Evolutionary conservation across 345 rosid species (phyloP).

Genomic region (Linum usitatissimum): DNA sequence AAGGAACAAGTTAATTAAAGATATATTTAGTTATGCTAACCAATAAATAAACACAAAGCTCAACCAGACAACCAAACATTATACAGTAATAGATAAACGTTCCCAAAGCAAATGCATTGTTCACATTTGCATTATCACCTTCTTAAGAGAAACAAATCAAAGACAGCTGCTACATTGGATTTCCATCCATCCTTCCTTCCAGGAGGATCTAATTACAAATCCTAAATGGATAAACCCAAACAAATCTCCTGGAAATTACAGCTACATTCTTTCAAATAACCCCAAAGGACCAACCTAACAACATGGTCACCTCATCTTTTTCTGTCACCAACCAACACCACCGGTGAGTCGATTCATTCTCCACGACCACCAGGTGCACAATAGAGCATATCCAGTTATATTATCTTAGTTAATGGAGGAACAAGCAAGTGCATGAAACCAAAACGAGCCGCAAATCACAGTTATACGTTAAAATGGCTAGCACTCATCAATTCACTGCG

Average conservation of each 20-base stretch:
- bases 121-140: too few relatives aligned
- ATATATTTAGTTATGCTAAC: too few relatives aligned
- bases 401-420: slow-evolving; percentile 19
- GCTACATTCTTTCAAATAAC: not conserved
- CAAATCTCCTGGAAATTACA: not conserved
- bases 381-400: not conserved
- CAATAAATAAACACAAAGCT: too few relatives aligned
- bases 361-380: slow-evolving; percentile 62
- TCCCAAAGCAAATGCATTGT: too few relatives aligned
- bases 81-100: too few relatives aligned
- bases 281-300: not conserved
- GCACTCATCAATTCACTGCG: slow-evolving; percentile 11
- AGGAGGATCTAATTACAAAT: not conserved
- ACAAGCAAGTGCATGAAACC: slow-evolving; percentile 16
- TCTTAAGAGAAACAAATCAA: too few relatives aligned
- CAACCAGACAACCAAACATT: too few relatives aligned
- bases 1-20: not conserved
- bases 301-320: slow-evolving; percentile 7
- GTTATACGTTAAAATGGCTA: slow-evolving; percentile 14
- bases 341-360: slow-evolving; percentile 52
- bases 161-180: not conserved
- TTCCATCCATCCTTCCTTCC: not conserved
- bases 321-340: slow-evolving; percentile 55
- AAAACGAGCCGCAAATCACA: slow-evolving; percentile 18
- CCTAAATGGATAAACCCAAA: not conserved